phyloP scores from a whole-genome alignment of 768 basidiomycete genomes.

The Tylopilus felleus region DNA sequence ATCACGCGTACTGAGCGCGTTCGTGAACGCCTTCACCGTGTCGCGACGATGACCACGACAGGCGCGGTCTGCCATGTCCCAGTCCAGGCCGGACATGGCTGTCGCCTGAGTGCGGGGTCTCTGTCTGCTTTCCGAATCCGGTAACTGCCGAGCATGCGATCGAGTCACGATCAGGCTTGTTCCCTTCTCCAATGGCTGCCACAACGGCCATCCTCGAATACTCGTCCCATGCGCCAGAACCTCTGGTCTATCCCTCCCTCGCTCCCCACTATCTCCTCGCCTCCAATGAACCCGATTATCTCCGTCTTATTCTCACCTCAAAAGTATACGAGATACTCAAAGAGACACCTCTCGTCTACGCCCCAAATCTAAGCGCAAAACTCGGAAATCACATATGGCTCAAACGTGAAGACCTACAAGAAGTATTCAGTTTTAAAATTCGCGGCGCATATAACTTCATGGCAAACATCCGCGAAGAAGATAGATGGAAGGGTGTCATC shows the following conservation, averaged over 20 bases:
- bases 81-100: background rate
- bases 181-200: constrained; percentile 13
- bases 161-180: constrained; percentile 1
- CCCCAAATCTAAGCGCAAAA: constrained; percentile 80
- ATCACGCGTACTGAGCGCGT: constrained; percentile 12
- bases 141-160: constrained; percentile 14
- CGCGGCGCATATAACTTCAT: constrained; percentile 99
- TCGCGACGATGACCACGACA: background rate
- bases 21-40: background rate
- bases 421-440: constrained; percentile 99
- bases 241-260: constrained; percentile 64
- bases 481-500: constrained; percentile 95
- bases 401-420: constrained; percentile 95
- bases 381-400: constrained; percentile 94
- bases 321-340: constrained; percentile 88
- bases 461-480: constrained; percentile 82
- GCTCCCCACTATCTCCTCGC: constrained; percentile 61
- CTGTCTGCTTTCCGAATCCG: constrained; percentile 8
- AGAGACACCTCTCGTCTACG: constrained; percentile 86
- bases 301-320: constrained; percentile 81
- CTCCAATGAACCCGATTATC: constrained; percentile 77
- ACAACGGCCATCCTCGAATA: constrained; percentile 61
- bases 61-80: background rate
- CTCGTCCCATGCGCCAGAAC: constrained; percentile 64
- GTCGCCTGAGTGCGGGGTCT: background rate